Evolutionary conservation across 257 asterid species (phyloP).

Genomic region (Galeopsis tetrahit): DNA sequence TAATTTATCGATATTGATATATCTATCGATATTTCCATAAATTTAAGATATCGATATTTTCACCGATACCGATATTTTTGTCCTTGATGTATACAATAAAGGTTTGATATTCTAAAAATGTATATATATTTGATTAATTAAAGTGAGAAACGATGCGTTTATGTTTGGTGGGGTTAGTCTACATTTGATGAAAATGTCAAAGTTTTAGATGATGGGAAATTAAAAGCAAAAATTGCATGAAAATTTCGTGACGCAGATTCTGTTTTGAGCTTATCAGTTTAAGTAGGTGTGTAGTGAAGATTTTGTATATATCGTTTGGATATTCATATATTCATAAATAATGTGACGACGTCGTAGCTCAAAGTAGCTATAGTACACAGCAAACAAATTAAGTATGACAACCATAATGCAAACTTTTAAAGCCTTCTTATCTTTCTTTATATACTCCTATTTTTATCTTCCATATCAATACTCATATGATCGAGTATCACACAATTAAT

Average conservation of each 20-base stretch:
- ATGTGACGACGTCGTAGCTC: conserved; percentile 18
- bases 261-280: not conserved
- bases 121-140: no score
- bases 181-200: conserved; percentile 10
- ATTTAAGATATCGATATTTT: no score
- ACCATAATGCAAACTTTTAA: not conserved
- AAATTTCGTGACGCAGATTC: conserved; percentile 38
- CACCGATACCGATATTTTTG: no score
- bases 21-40: no score
- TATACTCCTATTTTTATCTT: not conserved
- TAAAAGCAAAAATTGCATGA: conserved; percentile 3
- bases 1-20: no score
- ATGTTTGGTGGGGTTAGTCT: not conserved
- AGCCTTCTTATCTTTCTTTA: conserved; percentile 22
- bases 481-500: not conserved
- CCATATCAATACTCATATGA: not conserved
- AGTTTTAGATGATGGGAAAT: not conserved
- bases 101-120: no score
- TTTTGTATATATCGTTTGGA: not conserved
- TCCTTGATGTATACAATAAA: no score
- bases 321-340: conserved; percentile 29
- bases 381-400: conserved; percentile 31
- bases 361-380: conserved; percentile 21
- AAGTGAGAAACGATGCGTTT: no score
- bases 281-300: not conserved